These are phyloP conservation scores for Trametes villosa DNA, from an alignment of 768 basidiomycete genomes.

Conservation along the genomic window DNA sequence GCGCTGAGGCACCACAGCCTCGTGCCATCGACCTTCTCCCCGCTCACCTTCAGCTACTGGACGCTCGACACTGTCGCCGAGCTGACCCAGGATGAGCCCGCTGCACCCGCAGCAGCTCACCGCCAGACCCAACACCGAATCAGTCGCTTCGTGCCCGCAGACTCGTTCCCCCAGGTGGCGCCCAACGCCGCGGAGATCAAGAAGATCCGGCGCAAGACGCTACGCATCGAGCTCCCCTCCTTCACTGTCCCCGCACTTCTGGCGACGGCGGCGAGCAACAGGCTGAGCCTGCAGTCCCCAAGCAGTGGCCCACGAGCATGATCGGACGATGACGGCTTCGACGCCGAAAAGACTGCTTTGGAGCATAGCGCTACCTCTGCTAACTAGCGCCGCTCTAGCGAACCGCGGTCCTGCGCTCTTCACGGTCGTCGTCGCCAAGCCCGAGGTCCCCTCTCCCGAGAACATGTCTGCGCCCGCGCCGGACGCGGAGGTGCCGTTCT, in stretches of 20 bases:
- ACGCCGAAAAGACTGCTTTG: slow-evolving; percentile 46
- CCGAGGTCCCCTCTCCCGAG: slow-evolving; percentile 29
- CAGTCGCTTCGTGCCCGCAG: slow-evolving; percentile 44
- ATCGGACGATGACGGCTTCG: slow-evolving; percentile 45
- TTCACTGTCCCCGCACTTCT: slow-evolving; percentile 37
- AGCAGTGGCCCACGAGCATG: slow-evolving; percentile 31
- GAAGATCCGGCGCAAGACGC: slow-evolving; percentile 42
- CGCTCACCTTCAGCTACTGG: slow-evolving; percentile 72
- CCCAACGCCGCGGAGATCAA: slow-evolving; percentile 14
- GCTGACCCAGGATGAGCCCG: slow-evolving; percentile 46
- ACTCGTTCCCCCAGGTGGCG: slow-evolving; percentile 31
- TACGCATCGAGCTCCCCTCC: slow-evolving; percentile 43
- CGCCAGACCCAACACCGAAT: slow-evolving; percentile 31
- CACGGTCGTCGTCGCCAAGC: slow-evolving; percentile 31
- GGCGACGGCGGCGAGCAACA: slow-evolving; percentile 41
- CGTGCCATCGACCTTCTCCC: slow-evolving; percentile 48
- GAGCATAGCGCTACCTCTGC: slow-evolving; percentile 38
- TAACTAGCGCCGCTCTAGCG: slow-evolving; percentile 14
- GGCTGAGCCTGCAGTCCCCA: slow-evolving; percentile 60
- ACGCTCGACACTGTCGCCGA: slow-evolving; percentile 82
- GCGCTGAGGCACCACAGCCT: slow-evolving; percentile 46
- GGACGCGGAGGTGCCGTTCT: slow-evolving; percentile 41
- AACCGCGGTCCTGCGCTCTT: slow-evolving; percentile 28
- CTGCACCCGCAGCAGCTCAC: slow-evolving; percentile 29
- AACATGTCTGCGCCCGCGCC: slow-evolving; percentile 22